Evolutionary conservation across 495 filamentous ascomycete genomes (phyloP).

Genomic region (Xylaria curta): DNA sequence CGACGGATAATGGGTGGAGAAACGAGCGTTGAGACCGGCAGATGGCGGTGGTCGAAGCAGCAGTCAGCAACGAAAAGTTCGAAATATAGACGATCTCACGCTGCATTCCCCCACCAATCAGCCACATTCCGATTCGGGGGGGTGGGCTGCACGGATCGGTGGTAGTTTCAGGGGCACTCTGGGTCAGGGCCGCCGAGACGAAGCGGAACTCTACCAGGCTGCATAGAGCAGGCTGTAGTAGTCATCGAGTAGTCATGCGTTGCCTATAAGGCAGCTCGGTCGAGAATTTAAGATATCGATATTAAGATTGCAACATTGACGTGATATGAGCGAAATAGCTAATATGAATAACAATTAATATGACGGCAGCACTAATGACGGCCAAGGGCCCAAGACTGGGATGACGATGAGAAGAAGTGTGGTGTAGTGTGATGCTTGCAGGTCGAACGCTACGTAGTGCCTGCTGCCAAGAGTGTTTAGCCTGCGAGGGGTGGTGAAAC

Average conservation of each 20-base stretch:
- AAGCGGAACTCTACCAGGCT: neutral
- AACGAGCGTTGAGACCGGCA: constrained; percentile 25
- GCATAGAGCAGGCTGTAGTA: neutral
- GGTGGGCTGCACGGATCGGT: constrained; percentile 12
- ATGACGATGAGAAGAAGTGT: neutral
- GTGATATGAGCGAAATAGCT: neutral
- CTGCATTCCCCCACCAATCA: constrained; percentile 36
- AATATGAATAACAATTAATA: constrained; percentile 14
- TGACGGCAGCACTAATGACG: constrained; percentile 4
- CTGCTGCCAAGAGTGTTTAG: constrained; percentile 23
- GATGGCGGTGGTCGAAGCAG: constrained; percentile 27
- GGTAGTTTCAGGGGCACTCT: constrained; percentile 1
- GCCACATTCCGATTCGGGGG: constrained; percentile 35
- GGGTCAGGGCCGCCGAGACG: neutral
- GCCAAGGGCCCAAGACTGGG: constrained; percentile 2
- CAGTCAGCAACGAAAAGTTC: constrained; percentile 33
- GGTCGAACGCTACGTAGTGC: too few relatives aligned
- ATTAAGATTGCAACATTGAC: neutral
- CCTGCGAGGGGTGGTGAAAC: neutral
- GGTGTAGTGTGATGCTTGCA: neutral
- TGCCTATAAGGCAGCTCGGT: neutral
- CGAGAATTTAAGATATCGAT: neutral
- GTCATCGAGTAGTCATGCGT: neutral
- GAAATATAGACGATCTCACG: constrained; percentile 38
- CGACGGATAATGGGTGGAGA: constrained; percentile 33